Evolutionary conservation across 2,329 filamentous ascomycete genomes (phyloP), one percentile per base, ranked within the genome.

Genomic region (Rhynchosporium secalis): DNA sequence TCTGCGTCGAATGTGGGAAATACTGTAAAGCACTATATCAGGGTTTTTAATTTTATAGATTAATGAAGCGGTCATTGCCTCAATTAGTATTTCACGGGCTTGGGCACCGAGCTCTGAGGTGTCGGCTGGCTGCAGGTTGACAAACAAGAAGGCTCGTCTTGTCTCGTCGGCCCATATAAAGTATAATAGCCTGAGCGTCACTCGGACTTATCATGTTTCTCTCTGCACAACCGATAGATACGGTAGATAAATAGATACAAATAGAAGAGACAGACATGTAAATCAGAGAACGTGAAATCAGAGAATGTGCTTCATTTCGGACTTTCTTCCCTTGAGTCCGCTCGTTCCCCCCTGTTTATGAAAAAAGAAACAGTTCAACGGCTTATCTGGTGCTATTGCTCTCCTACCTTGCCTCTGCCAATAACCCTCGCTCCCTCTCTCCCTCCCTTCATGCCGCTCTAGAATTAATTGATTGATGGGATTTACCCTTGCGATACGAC

Each of bases 91-190:
- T 57, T 51, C 43, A 47, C 59, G 40, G 60, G 56, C 45, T 63
- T 36, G 33, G 49, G 46, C 5, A 40, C 55, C 55, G 56, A 61
- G 61, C 52, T 60, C 51, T 54, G 33, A 62, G 51, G 56, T 54
- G 33, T 57, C 63, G 68, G 67, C 52, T 66, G 63, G 41, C 60
- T 68, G 69, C 69, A 70, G 61, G 33, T 62, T 65, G 56, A 60
- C 66, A 68, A 69, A 69, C 63, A 63, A 63, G 20, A 48, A 64
- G 58, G 31, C 46, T 45, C 43, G n/a, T 20, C 43, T 46, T 46
- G 43, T 46, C 43, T 46, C 57, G 55, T 41, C 58, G 64, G 57
- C 29, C 58, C 62, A 56, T 58, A 58, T 62, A 62, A 65, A 65
- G 61, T 61, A 65, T 59, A 62, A 63, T 65, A 65, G 65, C 61